phyloP scores from a whole-genome alignment of 2,329 filamentous ascomycete genomes.

The Salinomyces thailandicus region DNA sequence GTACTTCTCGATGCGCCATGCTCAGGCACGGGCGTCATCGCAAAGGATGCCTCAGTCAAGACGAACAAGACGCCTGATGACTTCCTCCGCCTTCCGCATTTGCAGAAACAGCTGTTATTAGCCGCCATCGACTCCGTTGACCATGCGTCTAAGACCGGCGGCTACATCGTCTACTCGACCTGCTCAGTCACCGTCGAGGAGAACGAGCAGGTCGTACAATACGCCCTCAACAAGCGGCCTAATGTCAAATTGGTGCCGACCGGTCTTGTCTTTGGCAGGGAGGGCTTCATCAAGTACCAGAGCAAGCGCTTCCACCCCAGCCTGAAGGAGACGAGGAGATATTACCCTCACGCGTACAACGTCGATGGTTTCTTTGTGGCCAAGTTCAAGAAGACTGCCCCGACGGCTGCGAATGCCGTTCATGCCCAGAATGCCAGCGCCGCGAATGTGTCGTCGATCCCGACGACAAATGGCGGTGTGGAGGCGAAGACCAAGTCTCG shows the following conservation, averaged over 20 bases:
- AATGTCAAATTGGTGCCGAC: constrained; percentile 92
- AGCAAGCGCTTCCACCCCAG: constrained; percentile 84
- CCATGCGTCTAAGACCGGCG: constrained; percentile 81
- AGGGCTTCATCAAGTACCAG: constrained; percentile 83
- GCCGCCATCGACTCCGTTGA: constrained; percentile 92
- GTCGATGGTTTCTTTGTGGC: constrained; percentile 98
- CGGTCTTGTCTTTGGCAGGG: constrained; percentile 77
- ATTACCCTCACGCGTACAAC: constrained; percentile 86
- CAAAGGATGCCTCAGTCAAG: constrained; percentile 93
- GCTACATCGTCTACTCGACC: constrained; percentile 93
- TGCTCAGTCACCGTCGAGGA: constrained; percentile 92
- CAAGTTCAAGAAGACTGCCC: constrained; percentile 88
- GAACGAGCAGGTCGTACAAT: constrained; percentile 87
- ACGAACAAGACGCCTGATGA: constrained; percentile 96
- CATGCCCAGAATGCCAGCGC: constrained; percentile 22
- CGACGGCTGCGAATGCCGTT: constrained; percentile 54
- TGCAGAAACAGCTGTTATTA: constrained; percentile 87
- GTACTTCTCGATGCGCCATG: constrained; percentile 91
- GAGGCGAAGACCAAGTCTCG: constrained; percentile 21
- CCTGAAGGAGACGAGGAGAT: constrained; percentile 72
- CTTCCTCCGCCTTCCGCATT: constrained; percentile 84
- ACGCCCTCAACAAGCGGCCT: constrained; percentile 79
- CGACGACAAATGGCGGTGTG: constrained; percentile 13
- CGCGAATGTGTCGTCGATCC: not conserved
- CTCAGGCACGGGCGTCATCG: constrained; percentile 93